A percentile compares a stretch with the other conserved stretches of the same genome.
These are phyloP conservation scores for Saraca asoca DNA, from an alignment of 331 rosid genomes.

Conservation along the genomic window DNA sequence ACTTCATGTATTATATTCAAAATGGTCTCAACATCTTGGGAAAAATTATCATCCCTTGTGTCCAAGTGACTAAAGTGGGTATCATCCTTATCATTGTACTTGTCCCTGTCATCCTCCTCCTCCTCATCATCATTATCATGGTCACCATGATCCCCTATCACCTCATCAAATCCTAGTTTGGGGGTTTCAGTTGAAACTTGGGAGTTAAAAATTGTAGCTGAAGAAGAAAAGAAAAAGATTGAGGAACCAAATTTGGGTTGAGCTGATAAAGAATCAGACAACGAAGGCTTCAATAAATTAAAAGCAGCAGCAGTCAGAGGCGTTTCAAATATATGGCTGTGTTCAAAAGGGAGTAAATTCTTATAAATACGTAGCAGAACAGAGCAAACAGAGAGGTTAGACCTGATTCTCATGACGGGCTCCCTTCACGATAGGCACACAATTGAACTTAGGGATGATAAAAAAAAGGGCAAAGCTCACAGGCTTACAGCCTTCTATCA, in stretches of 20 bases:
- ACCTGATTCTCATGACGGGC: constrained; percentile 46
- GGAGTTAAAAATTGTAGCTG: constrained; percentile 31
- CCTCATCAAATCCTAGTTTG: constrained; percentile 24
- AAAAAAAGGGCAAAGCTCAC: constrained; percentile 3
- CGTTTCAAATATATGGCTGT: not conserved
- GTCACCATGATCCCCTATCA: constrained; percentile 29
- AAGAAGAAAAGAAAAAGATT: constrained; percentile 36
- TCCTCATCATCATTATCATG: constrained; percentile 19
- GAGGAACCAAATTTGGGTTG: constrained; percentile 29
- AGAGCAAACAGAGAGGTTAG: constrained; percentile 39
- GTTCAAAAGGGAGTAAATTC: constrained; percentile 15
- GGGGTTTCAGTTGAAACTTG: constrained; percentile 25
- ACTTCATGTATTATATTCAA: constrained; percentile 54
- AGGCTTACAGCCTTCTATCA: constrained; percentile 9
- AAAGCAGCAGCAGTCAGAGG: constrained; percentile 36
- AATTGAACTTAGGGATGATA: not conserved
- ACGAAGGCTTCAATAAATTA: constrained; percentile 32
- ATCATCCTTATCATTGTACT: constrained; percentile 33
- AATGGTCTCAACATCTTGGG: constrained; percentile 48
- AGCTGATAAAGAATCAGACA: constrained; percentile 23
- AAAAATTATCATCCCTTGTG: constrained; percentile 41
- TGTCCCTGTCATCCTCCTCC: constrained; percentile 7
- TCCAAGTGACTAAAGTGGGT: constrained; percentile 19
- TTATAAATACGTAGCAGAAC: constrained; percentile 26
- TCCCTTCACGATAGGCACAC: not conserved